A percentile compares a stretch with the other conserved stretches of the same genome.
These are phyloP conservation scores for Aeminium ludgeri DNA, from an alignment of 495 filamentous ascomycete species.

Conservation along the genomic window DNA sequence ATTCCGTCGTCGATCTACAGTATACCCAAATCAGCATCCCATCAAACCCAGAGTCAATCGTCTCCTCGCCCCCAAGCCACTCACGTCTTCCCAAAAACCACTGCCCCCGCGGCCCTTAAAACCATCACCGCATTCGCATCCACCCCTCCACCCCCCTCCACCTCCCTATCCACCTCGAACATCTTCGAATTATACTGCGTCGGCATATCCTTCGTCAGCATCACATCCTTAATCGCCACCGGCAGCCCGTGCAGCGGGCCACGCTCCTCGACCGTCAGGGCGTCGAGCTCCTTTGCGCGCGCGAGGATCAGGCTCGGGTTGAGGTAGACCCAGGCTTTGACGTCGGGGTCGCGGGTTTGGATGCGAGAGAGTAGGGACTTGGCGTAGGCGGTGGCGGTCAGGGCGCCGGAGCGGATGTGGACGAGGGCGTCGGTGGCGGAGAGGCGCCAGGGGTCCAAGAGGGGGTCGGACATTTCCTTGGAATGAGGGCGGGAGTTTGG, in stretches of 20 bases:
- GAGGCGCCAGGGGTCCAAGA: constrained; percentile 14
- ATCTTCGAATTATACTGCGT: constrained; percentile 33
- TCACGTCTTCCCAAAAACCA: constrained; percentile 37
- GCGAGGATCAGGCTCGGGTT: constrained; percentile 29
- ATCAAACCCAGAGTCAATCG: no score
- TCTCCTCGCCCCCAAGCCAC: no score
- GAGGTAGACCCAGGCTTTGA: constrained; percentile 39
- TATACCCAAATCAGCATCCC: no score
- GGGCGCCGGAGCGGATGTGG: constrained; percentile 18
- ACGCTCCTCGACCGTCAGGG: constrained; percentile 28
- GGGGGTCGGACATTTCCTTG: no score
- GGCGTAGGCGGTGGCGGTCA: constrained; percentile 37
- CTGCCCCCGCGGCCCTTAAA: constrained; percentile 31
- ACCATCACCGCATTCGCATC: constrained; percentile 27
- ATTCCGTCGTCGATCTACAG: constrained; percentile 37
- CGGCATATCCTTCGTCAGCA: constrained; percentile 41
- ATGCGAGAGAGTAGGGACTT: constrained; percentile 35
- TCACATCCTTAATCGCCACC: constrained; percentile 41
- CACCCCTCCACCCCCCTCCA: no score
- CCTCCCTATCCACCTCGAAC: constrained; percentile 27
- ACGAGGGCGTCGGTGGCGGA: constrained; percentile 27
- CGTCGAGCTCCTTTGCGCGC: constrained; percentile 35
- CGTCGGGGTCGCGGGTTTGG: constrained; percentile 28
- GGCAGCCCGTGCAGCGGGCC: constrained; percentile 39
- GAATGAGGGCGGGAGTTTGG: no score